Evolutionary conservation across 148 eudicot genomes (phyloP).

Genomic region (Arbutus unedo): DNA sequence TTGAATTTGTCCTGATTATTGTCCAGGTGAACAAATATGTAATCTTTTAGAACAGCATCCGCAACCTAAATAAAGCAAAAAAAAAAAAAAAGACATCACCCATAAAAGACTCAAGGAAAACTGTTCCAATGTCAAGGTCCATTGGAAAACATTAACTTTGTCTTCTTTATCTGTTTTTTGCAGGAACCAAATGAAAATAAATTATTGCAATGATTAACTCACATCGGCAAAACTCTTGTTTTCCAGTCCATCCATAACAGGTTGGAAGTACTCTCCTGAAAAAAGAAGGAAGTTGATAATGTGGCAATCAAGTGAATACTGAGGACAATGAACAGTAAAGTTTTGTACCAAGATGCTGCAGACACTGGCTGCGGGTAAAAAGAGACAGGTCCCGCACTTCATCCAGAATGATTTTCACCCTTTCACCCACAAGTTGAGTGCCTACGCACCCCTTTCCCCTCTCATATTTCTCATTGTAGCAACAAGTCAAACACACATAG

Average conservation of each 20-base stretch:
- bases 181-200: conserved; percentile 7
- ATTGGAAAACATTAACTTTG: neutral
- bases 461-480: conserved; percentile 55
- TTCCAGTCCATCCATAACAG: conserved; percentile 73
- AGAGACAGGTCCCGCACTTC: conserved; percentile 67
- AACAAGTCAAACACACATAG: conserved; percentile 71
- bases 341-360: conserved; percentile 76
- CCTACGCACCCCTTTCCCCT: conserved; percentile 88
- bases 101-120: neutral
- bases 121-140: neutral
- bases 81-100: neutral
- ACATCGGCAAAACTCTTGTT: conserved; percentile 59
- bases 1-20: conserved; percentile 89
- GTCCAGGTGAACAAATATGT: conserved; percentile 83
- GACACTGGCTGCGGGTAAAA: conserved; percentile 66
- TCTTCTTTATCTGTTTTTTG: neutral
- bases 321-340: neutral
- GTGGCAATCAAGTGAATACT: conserved; percentile 13
- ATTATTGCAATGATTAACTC: conserved; percentile 37
- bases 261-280: conserved; percentile 78
- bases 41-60: conserved; percentile 73
- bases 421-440: conserved; percentile 86
- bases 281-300: conserved; percentile 12
- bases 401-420: conserved; percentile 82
- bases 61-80: conserved; percentile 57